Percentiles rank a stretch among this genome's conserved stretches.
These are phyloP conservation scores for Schoenoplectus triqueter DNA, from an alignment of 202 grass and related monocot species.

Conservation along the genomic window DNA sequence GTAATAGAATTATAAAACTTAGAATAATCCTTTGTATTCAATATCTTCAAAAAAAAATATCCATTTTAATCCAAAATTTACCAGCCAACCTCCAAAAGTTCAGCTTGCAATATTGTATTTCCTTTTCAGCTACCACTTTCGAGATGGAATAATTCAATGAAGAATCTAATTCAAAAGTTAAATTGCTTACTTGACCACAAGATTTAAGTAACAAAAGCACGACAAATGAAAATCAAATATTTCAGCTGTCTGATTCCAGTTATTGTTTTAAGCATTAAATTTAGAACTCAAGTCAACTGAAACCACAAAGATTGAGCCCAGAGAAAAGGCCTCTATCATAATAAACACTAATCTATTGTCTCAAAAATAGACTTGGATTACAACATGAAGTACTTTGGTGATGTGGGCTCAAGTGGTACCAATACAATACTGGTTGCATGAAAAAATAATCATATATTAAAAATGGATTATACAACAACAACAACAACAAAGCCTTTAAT, in stretches of 20 bases:
- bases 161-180: slow-evolving; percentile 1
- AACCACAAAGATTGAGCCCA: slow-evolving; percentile 10
- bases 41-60: no score
- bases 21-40: neutral
- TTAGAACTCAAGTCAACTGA: slow-evolving; percentile 16
- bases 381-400: slow-evolving; percentile 14
- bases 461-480: neutral
- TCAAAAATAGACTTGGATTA: slow-evolving; percentile 15
- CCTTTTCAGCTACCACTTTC: slow-evolving; percentile 21
- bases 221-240: slow-evolving; percentile 23
- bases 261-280: slow-evolving; percentile 20
- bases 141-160: neutral
- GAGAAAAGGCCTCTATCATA: slow-evolving; percentile 3
- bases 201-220: neutral
- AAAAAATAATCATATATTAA: neutral
- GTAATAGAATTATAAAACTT: slow-evolving; percentile 18
- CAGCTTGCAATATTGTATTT: slow-evolving; percentile 22
- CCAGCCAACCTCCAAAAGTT: neutral
- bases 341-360: slow-evolving; percentile 31
- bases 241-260: neutral
- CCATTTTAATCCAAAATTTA: no score
- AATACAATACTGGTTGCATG: slow-evolving; percentile 17
- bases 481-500: no score
- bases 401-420: slow-evolving; percentile 22
- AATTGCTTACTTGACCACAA: neutral